Evolutionary conservation across 305 asterid species (phyloP), one percentile per base, ranked within the genome.

Genomic region (Plantago coronopus): DNA sequence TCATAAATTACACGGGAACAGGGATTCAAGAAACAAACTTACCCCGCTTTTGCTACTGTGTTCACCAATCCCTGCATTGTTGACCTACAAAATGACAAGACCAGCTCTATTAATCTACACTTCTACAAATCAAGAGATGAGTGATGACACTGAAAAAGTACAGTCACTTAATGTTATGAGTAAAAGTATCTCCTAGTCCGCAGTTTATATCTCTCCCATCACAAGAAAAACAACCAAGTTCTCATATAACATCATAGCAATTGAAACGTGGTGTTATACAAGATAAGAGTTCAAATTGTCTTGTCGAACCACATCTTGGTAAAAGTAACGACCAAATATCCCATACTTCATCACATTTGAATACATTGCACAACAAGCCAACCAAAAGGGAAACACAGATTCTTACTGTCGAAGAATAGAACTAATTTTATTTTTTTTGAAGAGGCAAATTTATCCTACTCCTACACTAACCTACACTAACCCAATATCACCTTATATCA

Each of bases 41-140:
- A 59, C 64, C 53, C 64, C 64, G 17, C 53, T 44, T 56, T 70
- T 57, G 25, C 50, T 57, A 13, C 58, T 38, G 43, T 63, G 59
- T 61, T 82, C 85, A 72, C 48, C 22, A 56, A 81, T 37, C 57
- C 81, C 85, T 17, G 85, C 85, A 73, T 81, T 79, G 63, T 81
- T 83, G 54, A 83, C 83, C 90, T 83, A 71, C 64, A 44, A 44
- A 23, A 5, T 6, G 19, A 23, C 17, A 44, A 15, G 23, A 8
- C 27, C 14, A 14, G 29, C 19, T 6, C 6, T 45, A 23, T 17
- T 42, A 14, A 22, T 23, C 8, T 4, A 15, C 40, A 18, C 16
- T 19, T 7, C 15, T 34, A 57, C 47, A 40, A 7, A n/a, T n/a
- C 42, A 40, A 19, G 12, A 23, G 34, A 63, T 25, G 23, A 21